These are phyloP conservation scores for Podospora fimiseda DNA, from an alignment of 495 filamentous ascomycete species.

Conservation along the genomic window DNA sequence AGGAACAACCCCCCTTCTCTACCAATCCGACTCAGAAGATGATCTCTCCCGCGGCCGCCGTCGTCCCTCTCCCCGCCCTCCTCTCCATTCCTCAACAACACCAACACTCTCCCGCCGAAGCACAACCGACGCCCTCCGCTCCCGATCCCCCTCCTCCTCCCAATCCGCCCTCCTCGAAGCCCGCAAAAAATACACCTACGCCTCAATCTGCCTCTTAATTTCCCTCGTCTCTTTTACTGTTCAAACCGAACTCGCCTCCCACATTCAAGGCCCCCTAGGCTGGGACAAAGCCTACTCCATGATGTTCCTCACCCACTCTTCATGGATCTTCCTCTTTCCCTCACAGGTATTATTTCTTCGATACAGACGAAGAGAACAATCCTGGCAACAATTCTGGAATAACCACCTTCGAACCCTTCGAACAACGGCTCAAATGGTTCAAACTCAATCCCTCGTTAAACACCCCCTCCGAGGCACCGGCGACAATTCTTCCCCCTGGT, in stretches of 20 bases:
- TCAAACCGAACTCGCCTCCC: constrained; percentile 91
- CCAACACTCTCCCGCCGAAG: constrained; percentile 17
- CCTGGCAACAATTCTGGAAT: constrained; percentile 85
- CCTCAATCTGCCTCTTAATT: constrained; percentile 70
- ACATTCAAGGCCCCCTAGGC: constrained; percentile 78
- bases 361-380: constrained; percentile 59
- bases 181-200: constrained; percentile 76
- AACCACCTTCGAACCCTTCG: constrained; percentile 67
- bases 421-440: constrained; percentile 82
- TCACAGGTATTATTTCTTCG: constrained; percentile 74
- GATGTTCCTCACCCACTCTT: constrained; percentile 94
- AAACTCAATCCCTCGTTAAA: constrained; percentile 51
- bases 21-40: background rate
- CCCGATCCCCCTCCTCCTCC: constrained; percentile 30
- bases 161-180: constrained; percentile 48
- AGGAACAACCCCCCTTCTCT: background rate
- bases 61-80: background rate
- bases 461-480: constrained; percentile 32
- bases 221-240: constrained; percentile 76
- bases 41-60: background rate
- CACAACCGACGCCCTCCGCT: constrained; percentile 17
- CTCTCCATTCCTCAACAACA: background rate
- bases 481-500: constrained; percentile 30
- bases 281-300: constrained; percentile 99
- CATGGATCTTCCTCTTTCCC: constrained; percentile 86